A percentile compares a stretch with the other conserved stretches of the same genome.
These are phyloP conservation scores for Clavariopsis aquatica DNA, from an alignment of 495 filamentous ascomycete species.

Conservation along the genomic window DNA sequence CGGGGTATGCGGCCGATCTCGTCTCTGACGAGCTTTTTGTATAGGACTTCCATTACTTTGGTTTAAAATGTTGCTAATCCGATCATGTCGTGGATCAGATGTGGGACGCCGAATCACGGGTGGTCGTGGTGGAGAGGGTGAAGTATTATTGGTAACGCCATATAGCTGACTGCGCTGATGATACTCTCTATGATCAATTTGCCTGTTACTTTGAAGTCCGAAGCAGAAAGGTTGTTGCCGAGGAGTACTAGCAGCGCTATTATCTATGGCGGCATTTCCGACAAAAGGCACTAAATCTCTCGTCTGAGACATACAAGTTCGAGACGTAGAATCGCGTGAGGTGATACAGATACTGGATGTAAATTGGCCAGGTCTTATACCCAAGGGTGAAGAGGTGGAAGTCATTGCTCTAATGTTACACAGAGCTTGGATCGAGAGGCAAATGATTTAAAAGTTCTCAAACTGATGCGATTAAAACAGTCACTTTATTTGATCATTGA, in stretches of 20 bases:
- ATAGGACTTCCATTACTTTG: conserved; percentile 3
- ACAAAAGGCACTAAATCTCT: too few relatives aligned
- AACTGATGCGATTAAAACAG: not conserved
- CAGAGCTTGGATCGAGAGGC: not conserved
- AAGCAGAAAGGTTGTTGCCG: not conserved
- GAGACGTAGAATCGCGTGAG: too few relatives aligned
- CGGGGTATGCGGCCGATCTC: not conserved
- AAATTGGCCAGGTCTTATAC: not conserved
- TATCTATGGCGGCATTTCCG: not conserved
- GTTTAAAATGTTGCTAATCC: not conserved
- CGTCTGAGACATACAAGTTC: not conserved
- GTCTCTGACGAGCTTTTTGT: not conserved
- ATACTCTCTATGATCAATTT: not conserved
- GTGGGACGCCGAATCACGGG: not conserved
- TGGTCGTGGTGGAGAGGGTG: not conserved
- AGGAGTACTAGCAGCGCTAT: not conserved
- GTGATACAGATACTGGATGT: not conserved
- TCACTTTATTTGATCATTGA: not conserved
- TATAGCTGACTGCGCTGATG: not conserved
- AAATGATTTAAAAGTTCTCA: not conserved
- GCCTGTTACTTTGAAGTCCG: not conserved
- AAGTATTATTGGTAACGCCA: not conserved
- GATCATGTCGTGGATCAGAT: conserved; percentile 8
- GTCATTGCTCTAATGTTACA: not conserved
- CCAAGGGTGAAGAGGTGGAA: not conserved